A percentile compares a stretch with the other conserved stretches of the same genome.
Evolutionary conservation across 345 rosid genomes (phyloP).

Genomic region (Gossypium rotundifolium): DNA sequence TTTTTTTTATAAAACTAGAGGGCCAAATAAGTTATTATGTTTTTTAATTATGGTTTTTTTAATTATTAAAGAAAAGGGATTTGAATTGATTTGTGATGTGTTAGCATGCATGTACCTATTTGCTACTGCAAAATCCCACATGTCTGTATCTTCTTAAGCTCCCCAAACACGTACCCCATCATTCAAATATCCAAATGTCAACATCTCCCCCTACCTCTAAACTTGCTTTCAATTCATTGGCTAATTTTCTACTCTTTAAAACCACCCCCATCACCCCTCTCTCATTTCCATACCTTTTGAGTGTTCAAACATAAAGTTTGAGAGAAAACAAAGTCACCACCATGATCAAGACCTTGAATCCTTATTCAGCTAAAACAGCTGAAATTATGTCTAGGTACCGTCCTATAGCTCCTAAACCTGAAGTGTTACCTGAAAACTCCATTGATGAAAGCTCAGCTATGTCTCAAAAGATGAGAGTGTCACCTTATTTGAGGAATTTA

Average conservation of each 20-base stretch:
- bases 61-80: too few relatives aligned
- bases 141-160: conserved; percentile 34
- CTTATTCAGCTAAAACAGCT: conserved; percentile 66
- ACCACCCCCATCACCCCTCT: neutral
- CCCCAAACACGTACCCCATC: conserved; percentile 80
- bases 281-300: neutral
- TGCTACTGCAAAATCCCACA: conserved; percentile 36
- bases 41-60: too few relatives aligned
- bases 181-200: conserved; percentile 46
- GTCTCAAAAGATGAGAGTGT: conserved; percentile 60
- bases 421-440: conserved; percentile 21
- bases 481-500: conserved; percentile 69
- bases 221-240: conserved; percentile 44
- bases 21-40: too few relatives aligned
- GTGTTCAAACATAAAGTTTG: neutral
- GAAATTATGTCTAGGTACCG: conserved; percentile 92
- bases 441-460: conserved; percentile 32
- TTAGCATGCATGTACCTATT: conserved; percentile 49
- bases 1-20: too few relatives aligned
- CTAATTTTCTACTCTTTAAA: neutral
- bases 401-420: conserved; percentile 95
- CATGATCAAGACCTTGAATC: conserved; percentile 68
- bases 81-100: conserved; percentile 15
- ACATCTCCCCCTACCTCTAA: conserved; percentile 32
- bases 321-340: conserved; percentile 6